Percentiles rank a stretch among this genome's conserved stretches.
phyloP scores from a whole-genome alignment of 179 eudicot species.

The Spinacia oleracea region DNA sequence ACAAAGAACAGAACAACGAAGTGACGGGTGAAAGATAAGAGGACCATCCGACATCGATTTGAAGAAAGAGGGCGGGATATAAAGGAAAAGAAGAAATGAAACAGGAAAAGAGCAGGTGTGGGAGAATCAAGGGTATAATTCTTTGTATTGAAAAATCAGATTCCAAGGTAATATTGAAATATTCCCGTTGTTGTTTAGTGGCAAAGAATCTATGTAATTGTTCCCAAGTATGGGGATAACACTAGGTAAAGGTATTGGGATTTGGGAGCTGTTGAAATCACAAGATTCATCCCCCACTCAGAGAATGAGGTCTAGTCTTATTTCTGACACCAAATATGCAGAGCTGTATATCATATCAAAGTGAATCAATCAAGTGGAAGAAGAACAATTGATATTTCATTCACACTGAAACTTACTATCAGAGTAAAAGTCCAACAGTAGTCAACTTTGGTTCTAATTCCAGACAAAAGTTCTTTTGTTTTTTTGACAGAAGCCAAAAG shows the following conservation, averaged over 20 bases:
- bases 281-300: not conserved
- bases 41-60: not conserved
- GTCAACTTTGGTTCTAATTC: not conserved
- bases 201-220: conserved; percentile 3
- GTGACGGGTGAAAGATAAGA: not conserved
- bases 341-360: conserved; percentile 1
- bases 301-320: conserved; percentile 5
- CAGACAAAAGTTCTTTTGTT: not conserved
- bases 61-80: not conserved
- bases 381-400: not conserved
- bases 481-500: not conserved
- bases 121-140: not conserved
- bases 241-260: not conserved
- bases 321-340: not conserved
- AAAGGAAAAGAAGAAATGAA: conserved; percentile 4
- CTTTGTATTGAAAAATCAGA: not conserved
- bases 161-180: conserved; percentile 4
- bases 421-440: not conserved
- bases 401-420: not conserved
- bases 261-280: not conserved
- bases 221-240: not conserved
- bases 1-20: not conserved
- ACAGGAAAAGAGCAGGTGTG: not conserved
- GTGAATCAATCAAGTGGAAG: not conserved
- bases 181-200: not conserved